Percentiles rank a stretch among this genome's conserved stretches.
phyloP scores from a whole-genome alignment of 202 grass and related monocot species.

The Panicum hallii region DNA sequence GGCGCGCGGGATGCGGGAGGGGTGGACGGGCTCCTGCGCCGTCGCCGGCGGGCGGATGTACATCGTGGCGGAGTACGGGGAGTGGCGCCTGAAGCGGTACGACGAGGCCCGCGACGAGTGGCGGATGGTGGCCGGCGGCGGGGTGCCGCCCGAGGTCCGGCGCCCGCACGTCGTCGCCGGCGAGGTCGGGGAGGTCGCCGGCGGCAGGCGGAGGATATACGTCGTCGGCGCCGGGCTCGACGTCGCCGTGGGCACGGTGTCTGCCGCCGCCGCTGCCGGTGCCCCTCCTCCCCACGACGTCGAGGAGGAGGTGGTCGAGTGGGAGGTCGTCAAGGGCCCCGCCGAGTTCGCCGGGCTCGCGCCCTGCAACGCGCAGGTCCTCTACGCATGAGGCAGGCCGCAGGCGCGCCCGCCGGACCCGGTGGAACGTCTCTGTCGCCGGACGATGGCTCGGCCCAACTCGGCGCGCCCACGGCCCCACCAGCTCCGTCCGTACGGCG shows the following conservation, averaged over 20 bases:
- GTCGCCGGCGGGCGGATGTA: constrained; percentile 64
- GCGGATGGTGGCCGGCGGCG: constrained; percentile 61
- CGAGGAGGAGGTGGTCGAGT: constrained; percentile 65
- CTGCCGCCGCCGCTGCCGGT: not conserved
- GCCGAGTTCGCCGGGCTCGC: constrained; percentile 69
- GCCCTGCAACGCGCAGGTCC: constrained; percentile 86
- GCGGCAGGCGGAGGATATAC: constrained; percentile 53
- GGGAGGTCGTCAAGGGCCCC: constrained; percentile 90
- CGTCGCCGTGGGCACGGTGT: constrained; percentile 69
- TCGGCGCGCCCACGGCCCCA: not conserved
- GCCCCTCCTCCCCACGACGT: not conserved
- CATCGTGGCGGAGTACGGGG: constrained; percentile 92
- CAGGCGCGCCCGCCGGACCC: not conserved
- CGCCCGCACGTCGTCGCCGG: constrained; percentile 79
- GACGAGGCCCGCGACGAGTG: constrained; percentile 64
- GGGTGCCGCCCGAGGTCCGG: constrained; percentile 64
- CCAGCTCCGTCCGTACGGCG: not conserved
- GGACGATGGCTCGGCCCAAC: not conserved
- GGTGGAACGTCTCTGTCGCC: constrained; percentile 22
- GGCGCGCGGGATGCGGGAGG: constrained; percentile 84
- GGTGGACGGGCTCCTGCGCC: constrained; percentile 91
- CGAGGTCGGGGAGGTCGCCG: constrained; percentile 36
- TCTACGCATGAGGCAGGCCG: constrained; percentile 65
- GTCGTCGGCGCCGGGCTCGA: constrained; percentile 83
- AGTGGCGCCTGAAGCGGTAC: constrained; percentile 81